Base-by-base conservation (phyloP, 768 basidiomycete genomes). In the Mycena rosella region DNA sequence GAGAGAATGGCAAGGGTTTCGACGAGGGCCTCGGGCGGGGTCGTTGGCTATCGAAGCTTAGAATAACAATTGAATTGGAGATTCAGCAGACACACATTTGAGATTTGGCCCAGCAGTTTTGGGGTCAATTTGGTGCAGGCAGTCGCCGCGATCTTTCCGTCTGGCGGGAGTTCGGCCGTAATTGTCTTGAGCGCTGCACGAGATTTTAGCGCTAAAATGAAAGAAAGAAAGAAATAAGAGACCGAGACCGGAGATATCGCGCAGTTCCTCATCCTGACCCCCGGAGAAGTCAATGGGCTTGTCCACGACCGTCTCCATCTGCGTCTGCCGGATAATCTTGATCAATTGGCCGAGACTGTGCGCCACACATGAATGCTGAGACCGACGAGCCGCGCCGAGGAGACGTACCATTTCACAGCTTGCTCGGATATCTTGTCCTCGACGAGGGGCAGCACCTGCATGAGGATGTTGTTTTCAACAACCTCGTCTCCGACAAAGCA, bases 221-320 rank as follows among this genome's bases (percentile, higher is more conserved):
- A 63, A 54, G 18, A 56, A 32, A 49, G 30, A 8, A 42, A 2
- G 14, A 17, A 38, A 44, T 70, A 86, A 55, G n/a, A 57, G 3
- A 98, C 96, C 97, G 60, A 98, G 87, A 48, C 92, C 92, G 11
- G 96, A 95, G 60, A 99, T 96, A 82, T 99, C 96, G 65, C 98
- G 85, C 58, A 97, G 82, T 72, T 98, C 96, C 74, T 98, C 96
- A 60, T 98, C 96, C 75, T 93, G 89, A 27, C 92, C 24, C 89
- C 87, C 0, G n/a, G 94, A 94, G 73, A 93, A 94, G 57, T 91
- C 88, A 71, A 97, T 93, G 54, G 99, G 86, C 72, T 91, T 92
- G 78, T 98, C 95, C 53, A 98, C 91, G 26, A 96, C 98, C 62
- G 8, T n/a, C n/a, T n/a, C n/a, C n/a, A n/a, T n/a, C n/a, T n/a